Percentiles rank a stretch among this genome's conserved stretches.
phyloP scores from a whole-genome alignment of 2,329 filamentous ascomycete genomes.

The Gliomastix tumulicola region DNA sequence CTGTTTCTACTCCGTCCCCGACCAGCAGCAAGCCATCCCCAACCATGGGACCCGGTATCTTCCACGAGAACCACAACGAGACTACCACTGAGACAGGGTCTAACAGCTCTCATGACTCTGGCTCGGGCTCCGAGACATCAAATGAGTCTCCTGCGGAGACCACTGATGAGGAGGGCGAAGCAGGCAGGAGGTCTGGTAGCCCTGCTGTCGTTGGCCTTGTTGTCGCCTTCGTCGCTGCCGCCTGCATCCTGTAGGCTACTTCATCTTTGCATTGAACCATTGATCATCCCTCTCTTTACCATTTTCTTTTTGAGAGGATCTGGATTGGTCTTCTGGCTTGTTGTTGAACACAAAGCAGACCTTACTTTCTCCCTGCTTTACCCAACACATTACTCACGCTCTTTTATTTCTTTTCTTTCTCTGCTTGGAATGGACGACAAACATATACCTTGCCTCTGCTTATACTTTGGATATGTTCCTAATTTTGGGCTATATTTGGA shows the following conservation, averaged over 20 bases:
- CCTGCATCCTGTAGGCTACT: constrained; percentile 38
- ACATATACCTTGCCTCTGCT: no score
- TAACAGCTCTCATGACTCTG: no score
- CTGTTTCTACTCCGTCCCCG: not conserved
- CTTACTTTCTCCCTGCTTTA: no score
- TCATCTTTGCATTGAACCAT: not conserved
- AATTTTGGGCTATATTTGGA: no score
- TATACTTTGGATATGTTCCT: no score
- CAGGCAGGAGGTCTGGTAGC: constrained; percentile 38
- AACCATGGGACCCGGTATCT: constrained; percentile 38
- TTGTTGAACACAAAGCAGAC: no score
- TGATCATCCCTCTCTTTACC: no score
- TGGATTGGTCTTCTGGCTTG: not conserved
- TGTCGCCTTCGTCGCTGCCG: constrained; percentile 47
- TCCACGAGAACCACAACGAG: constrained; percentile 42
- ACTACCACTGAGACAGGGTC: not conserved
- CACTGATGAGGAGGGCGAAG: constrained; percentile 32
- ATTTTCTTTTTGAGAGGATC: not conserved
- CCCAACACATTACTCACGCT: not conserved
- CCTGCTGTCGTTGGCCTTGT: constrained; percentile 46
- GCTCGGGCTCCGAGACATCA: constrained; percentile 2
- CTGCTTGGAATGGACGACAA: no score
- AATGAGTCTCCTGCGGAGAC: constrained; percentile 14
- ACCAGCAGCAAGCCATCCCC: constrained; percentile 10
- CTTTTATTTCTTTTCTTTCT: not conserved